phyloP scores from a whole-genome alignment of 768 basidiomycete species.

The Agrocybe praecox region DNA sequence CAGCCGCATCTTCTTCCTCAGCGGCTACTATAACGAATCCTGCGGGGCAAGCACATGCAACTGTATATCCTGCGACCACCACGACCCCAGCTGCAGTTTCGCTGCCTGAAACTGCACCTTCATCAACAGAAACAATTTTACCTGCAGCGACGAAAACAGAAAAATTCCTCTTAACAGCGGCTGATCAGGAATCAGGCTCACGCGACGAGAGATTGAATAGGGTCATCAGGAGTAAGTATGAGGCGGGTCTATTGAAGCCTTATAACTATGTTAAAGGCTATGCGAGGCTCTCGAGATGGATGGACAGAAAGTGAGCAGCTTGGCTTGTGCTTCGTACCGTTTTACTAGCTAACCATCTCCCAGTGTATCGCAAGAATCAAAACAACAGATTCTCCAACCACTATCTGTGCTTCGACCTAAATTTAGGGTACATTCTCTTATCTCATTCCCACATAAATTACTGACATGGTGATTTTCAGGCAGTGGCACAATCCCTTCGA shows the following conservation, averaged over 20 bases:
- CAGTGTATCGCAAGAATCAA: constrained; percentile 88
- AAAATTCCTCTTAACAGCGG: constrained; percentile 88
- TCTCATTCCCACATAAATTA: background rate
- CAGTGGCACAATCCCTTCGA: constrained; percentile 81
- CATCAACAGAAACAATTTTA: constrained; percentile 53
- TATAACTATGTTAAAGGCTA: constrained; percentile 98
- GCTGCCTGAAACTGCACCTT: constrained; percentile 12
- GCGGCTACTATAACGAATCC: constrained; percentile 8
- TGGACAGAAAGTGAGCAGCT: constrained; percentile 80
- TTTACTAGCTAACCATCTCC: background rate
- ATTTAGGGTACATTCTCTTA: constrained; percentile 60
- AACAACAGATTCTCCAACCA: constrained; percentile 90
- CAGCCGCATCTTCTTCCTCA: constrained; percentile 10
- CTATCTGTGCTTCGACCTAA: constrained; percentile 84
- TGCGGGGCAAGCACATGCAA: constrained; percentile 14
- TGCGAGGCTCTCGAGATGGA: constrained; percentile 88
- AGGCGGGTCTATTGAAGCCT: constrained; percentile 91
- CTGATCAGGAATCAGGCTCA: constrained; percentile 91
- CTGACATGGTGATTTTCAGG: constrained; percentile 36
- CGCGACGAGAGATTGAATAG: constrained; percentile 87
- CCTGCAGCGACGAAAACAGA: constrained; percentile 83
- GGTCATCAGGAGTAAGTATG: constrained; percentile 96
- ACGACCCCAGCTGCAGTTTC: constrained; percentile 6
- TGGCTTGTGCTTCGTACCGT: no score
- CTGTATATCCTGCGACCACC: constrained; percentile 8